A percentile compares a stretch with the other conserved stretches of the same genome.
phyloP scores from a whole-genome alignment of 1,284 basidiomycete species.

The Fomes fomentarius region DNA sequence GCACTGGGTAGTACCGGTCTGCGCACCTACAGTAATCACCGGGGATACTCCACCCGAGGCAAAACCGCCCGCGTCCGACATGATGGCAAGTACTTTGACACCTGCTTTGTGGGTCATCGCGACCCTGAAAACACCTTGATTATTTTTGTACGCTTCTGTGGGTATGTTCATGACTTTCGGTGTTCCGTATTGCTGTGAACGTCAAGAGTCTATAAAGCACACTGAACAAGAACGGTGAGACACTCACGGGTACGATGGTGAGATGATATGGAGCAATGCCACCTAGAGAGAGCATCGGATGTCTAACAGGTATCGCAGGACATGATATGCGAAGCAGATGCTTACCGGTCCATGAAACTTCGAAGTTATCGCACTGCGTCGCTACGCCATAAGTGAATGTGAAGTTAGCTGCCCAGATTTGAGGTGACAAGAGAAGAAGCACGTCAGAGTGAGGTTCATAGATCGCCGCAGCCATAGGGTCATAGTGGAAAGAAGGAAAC shows the following conservation, averaged over 20 bases:
- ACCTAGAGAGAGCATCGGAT: no score
- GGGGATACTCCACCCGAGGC: conserved; percentile 62
- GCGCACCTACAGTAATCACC: conserved; percentile 52
- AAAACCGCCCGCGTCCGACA: conserved; percentile 76
- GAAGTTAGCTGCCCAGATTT: conserved; percentile 48
- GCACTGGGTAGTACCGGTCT: conserved; percentile 50
- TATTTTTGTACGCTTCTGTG: conserved; percentile 52
- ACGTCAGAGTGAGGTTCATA: no score
- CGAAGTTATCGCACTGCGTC: conserved; percentile 62
- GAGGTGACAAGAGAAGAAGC: conserved; percentile 28
- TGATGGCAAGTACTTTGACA: conserved; percentile 54
- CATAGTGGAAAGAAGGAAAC: no score
- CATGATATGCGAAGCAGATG: not conserved
- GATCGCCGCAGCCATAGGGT: no score
- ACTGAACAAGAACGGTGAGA: no score
- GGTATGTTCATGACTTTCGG: conserved; percentile 62
- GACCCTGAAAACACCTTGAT: conserved; percentile 54
- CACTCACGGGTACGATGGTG: conserved; percentile 59
- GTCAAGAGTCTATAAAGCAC: no score
- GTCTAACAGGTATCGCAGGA: no score
- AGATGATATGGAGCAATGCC: conserved; percentile 66
- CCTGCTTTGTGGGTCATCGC: conserved; percentile 46
- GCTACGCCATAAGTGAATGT: conserved; percentile 51
- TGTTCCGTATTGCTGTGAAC: conserved; percentile 49
- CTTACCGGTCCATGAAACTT: conserved; percentile 66